These are phyloP conservation scores for Cucumis sativus DNA, from an alignment of 306 rosid species.

Conservation along the genomic window DNA sequence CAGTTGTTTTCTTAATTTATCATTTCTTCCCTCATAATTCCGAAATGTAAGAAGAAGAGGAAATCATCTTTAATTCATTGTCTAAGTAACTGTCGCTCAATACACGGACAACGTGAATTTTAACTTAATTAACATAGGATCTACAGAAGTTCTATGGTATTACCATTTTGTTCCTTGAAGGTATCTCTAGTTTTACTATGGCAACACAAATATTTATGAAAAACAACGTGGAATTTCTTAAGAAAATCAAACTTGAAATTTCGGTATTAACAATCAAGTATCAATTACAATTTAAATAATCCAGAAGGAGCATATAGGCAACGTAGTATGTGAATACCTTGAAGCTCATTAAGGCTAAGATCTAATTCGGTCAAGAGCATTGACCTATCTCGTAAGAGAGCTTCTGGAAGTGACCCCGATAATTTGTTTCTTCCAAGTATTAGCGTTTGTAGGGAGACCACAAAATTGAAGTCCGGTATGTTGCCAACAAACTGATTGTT, in stretches of 20 bases:
- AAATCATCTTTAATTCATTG: neutral
- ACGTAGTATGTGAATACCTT: constrained; percentile 28
- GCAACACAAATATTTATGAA: neutral
- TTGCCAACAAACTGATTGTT: constrained; percentile 45
- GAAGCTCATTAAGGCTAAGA: constrained; percentile 59
- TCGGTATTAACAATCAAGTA: neutral
- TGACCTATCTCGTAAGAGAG: constrained; percentile 59
- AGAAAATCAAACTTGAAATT: neutral
- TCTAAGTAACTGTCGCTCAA: neutral
- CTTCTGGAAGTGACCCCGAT: constrained; percentile 50
- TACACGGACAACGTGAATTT: neutral
- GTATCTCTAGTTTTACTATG: neutral
- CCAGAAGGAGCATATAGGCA: neutral
- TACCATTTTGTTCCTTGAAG: neutral
- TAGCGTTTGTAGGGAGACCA: constrained; percentile 59
- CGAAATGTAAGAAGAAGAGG: neutral
- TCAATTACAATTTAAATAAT: neutral
- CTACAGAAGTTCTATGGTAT: neutral
- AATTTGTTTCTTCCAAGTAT: constrained; percentile 49
- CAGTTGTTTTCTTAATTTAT: neutral
- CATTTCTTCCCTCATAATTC: neutral
- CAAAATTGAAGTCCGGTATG: constrained; percentile 56
- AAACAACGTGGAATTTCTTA: neutral
- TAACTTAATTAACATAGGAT: neutral
- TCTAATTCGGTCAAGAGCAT: constrained; percentile 64